These are phyloP conservation scores for Rhodotorula kratochvilovae DNA, from an alignment of 768 basidiomycete species.

Conservation along the genomic window DNA sequence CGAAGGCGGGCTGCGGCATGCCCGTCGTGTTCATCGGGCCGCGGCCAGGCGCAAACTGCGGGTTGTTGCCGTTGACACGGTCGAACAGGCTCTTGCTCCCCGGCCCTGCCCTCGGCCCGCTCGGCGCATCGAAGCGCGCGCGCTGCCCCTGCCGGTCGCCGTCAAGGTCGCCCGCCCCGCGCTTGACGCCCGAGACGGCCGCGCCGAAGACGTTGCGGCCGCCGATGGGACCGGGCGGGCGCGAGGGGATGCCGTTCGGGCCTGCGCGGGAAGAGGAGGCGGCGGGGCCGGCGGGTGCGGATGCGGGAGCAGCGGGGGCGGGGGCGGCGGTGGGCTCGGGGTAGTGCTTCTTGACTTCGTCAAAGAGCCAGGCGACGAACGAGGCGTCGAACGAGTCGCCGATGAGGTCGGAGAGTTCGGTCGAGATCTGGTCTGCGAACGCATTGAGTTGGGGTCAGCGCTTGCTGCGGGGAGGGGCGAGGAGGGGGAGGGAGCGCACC, in stretches of 20 bases:
- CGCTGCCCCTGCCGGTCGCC: constrained; percentile 15
- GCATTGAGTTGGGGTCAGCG: neutral
- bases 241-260: constrained; percentile 3
- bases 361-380: constrained; percentile 86
- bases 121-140: constrained; percentile 10
- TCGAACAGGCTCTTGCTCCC: constrained; percentile 24
- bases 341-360: constrained; percentile 55
- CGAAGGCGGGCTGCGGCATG: constrained; percentile 30
- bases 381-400: constrained; percentile 71
- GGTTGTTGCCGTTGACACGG: constrained; percentile 30
- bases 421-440: constrained; percentile 66
- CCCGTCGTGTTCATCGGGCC: constrained; percentile 23
- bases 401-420: constrained; percentile 78
- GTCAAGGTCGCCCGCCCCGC: constrained; percentile 24
- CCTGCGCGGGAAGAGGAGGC: neutral
- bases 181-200: constrained; percentile 41
- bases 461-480: neutral
- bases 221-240: constrained; percentile 2
- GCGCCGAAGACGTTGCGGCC: constrained; percentile 36
- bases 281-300: constrained; percentile 12
- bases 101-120: constrained; percentile 8
- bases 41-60: constrained; percentile 26
- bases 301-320: constrained; percentile 21
- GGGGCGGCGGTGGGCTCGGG: constrained; percentile 42
- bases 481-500: constrained; percentile 9